phyloP scores from a whole-genome alignment of 257 asterid genomes.

The Striga asiatica region DNA sequence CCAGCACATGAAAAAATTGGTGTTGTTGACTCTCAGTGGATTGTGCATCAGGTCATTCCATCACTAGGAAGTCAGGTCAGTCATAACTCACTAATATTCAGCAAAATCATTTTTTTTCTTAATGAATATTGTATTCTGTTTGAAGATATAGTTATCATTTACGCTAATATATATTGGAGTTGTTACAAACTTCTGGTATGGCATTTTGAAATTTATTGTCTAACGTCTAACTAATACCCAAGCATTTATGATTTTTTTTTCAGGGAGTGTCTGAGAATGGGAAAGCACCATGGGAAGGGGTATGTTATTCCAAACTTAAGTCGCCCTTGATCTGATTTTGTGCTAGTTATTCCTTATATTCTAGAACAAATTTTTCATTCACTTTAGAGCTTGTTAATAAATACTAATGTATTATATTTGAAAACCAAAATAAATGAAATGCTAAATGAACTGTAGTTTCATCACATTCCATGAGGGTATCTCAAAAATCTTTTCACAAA shows the following conservation, averaged over 20 bases:
- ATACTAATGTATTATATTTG: neutral
- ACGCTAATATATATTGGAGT: neutral
- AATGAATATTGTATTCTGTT: neutral
- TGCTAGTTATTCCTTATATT: too few relatives aligned
- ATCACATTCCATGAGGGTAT: neutral
- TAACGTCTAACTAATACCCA: conserved; percentile 11
- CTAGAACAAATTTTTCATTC: neutral
- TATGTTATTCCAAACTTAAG: conserved; percentile 27
- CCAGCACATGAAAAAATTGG: conserved; percentile 99
- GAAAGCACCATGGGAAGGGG: conserved; percentile 92
- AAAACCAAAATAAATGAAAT: neutral
- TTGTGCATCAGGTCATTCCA: conserved; percentile 96
- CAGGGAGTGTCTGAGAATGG: conserved; percentile 83
- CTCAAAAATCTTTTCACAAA: neutral
- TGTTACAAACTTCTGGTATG: neutral
- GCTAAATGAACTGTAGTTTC: neutral
- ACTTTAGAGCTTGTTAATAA: neutral
- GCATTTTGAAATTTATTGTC: neutral
- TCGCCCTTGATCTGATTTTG: too few relatives aligned
- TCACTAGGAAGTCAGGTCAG: conserved; percentile 97
- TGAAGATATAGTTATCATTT: neutral
- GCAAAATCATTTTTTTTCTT: neutral
- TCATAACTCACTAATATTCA: conserved; percentile 1
- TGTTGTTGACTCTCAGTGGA: conserved; percentile 98
- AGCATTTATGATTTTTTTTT: conserved; percentile 9